Evolutionary conservation across 768 basidiomycete genomes (phyloP), one percentile per base, ranked within the genome.

Genomic region (Terana coerulea): DNA sequence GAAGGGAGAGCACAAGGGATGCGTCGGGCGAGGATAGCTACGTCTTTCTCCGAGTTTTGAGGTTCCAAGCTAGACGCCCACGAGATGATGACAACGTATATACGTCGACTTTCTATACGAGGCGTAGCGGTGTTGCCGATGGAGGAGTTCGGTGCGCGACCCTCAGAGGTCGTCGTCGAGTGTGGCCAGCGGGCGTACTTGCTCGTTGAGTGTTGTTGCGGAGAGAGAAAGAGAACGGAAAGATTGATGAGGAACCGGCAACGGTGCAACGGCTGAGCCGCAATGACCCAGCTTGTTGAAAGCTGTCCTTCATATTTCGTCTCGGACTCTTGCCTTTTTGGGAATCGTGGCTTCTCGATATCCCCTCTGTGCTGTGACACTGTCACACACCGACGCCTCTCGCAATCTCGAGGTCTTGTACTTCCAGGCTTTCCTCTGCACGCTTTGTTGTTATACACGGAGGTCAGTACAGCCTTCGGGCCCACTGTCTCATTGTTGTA

Each of bases 241-340:
- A 41, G 37, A 34, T 47, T 46, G 44, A 57, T 24, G 58, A 39
- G 45, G 52, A 39, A 49, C 47, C 41, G 51, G 48, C 45, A 49
- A 28, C 54, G 47, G 55, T 56, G 55, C 31, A 43, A 47, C 29
- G 51, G 55, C 51, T 40, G 51, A 56, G 51, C 55, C 55, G 51
- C 55, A 56, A 53, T 49, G 41, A 29, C 47, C 47, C 52, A 50
- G 42, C 49, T 47, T 48, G 45, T 46, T 46, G 33, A 53, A 52
- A 51, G 35, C 52, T 57, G 52, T 53, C 53, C 53, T 54, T 47
- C 54, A 55, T 55, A 54, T 53, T 57, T 57, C 52, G 56, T 57
- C 42, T 57, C 56, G 48, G 52, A 14, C 49, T 40, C 47, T 54
- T 58, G 30, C 57, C 57, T 52, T 52, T 52, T 52, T 37, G 15